Percentiles rank a stretch among this genome's conserved stretches.
phyloP scores from a whole-genome alignment of 2,329 filamentous ascomycete species.

The Aurifilum marmelostoma region DNA sequence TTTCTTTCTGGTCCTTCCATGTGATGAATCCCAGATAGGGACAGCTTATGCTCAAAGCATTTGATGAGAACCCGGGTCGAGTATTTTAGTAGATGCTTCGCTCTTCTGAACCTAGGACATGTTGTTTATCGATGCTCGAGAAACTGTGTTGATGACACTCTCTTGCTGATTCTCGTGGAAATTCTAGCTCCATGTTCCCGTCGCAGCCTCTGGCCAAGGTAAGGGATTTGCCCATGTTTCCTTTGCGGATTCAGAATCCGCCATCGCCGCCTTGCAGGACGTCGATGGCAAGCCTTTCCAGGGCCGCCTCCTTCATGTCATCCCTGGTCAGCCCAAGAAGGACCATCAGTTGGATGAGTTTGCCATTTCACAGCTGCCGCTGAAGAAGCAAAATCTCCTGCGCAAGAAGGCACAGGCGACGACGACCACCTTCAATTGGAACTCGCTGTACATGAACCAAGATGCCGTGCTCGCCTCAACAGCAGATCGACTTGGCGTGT shows the following conservation, averaged over 20 bases:
- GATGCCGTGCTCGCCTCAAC: slow-evolving; percentile 93
- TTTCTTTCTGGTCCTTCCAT: slow-evolving; percentile 45
- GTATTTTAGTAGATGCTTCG: slow-evolving; percentile 99
- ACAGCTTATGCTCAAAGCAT: slow-evolving; percentile 93
- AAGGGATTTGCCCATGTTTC: slow-evolving; percentile 93
- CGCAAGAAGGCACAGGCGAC: slow-evolving; percentile 81
- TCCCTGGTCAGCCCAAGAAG: slow-evolving; percentile 82
- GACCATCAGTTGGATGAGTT: slow-evolving; percentile 85
- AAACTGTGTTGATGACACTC: background rate
- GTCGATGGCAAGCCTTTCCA: slow-evolving; percentile 88
- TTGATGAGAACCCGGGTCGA: slow-evolving; percentile 90
- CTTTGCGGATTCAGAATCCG: slow-evolving; percentile 72
- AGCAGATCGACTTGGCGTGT: slow-evolving; percentile 82
- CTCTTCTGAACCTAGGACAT: slow-evolving; percentile 64
- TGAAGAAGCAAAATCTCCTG: slow-evolving; percentile 93
- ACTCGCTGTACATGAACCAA: slow-evolving; percentile 98
- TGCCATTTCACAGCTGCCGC: slow-evolving; percentile 83
- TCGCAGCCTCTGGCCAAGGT: slow-evolving; percentile 71
- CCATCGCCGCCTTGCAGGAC: slow-evolving; percentile 76
- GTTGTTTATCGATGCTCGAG: slow-evolving; percentile 27
- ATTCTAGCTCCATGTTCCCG: slow-evolving; percentile 81
- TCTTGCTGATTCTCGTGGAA: slow-evolving; percentile 44
- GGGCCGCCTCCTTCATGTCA: slow-evolving; percentile 86
- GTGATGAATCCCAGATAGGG: slow-evolving; percentile 99
- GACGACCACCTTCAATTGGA: slow-evolving; percentile 89